These are phyloP conservation scores for Tulasnella sp. DNA, from an alignment of 768 basidiomycete genomes.

Conservation along the genomic window DNA sequence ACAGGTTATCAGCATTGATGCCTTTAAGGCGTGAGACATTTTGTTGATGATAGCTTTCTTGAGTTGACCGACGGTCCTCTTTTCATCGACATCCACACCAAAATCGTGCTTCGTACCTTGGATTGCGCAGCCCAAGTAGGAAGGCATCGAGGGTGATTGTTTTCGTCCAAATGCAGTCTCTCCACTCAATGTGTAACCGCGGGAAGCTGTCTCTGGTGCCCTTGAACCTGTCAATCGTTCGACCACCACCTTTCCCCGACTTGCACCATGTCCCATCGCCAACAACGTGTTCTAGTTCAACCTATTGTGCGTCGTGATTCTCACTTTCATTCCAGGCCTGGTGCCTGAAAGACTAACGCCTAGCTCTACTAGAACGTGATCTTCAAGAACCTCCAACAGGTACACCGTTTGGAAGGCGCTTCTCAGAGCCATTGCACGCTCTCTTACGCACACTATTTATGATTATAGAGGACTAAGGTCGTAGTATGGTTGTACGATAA, in stretches of 20 bases:
- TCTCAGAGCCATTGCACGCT: constrained; percentile 2
- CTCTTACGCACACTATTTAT: constrained; percentile 12
- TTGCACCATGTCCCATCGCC: constrained; percentile 72
- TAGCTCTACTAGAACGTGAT: constrained; percentile 91
- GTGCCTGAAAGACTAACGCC: constrained; percentile 2
- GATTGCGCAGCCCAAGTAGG: too few relatives aligned
- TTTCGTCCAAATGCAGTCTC: too few relatives aligned
- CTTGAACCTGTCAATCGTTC: too few relatives aligned
- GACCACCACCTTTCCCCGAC: too few relatives aligned
- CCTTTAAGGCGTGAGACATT: neutral
- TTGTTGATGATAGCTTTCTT: neutral
- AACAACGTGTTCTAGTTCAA: constrained; percentile 97
- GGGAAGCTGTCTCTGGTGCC: too few relatives aligned
- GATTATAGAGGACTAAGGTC: constrained; percentile 61
- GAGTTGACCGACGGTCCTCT: too few relatives aligned
- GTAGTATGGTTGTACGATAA: constrained; percentile 97
- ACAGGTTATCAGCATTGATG: too few relatives aligned
- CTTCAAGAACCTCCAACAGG: constrained; percentile 94
- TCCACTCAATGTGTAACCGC: too few relatives aligned
- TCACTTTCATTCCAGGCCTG: neutral
- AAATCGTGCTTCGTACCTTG: too few relatives aligned
- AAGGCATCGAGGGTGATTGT: too few relatives aligned
- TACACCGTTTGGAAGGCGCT: constrained; percentile 22
- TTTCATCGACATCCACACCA: too few relatives aligned
- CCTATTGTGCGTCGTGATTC: constrained; percentile 67